These are phyloP conservation scores for Alternaria incomplexa DNA, from an alignment of 2,329 filamentous ascomycete genomes.

Conservation along the genomic window DNA sequence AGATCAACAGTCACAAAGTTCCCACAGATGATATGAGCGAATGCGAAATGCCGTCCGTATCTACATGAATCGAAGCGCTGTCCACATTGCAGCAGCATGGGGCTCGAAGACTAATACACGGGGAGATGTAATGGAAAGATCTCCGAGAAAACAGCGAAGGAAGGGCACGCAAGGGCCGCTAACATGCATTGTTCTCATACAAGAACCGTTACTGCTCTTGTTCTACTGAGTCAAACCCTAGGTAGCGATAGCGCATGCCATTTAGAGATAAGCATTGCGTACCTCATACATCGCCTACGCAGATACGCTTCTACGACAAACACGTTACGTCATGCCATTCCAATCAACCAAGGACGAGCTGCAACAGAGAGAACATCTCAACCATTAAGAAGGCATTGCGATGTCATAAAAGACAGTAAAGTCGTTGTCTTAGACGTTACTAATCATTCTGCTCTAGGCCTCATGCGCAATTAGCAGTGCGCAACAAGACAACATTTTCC, in stretches of 20 bases:
- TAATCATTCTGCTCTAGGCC: background rate
- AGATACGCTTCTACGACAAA: background rate
- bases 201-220: background rate
- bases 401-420: background rate
- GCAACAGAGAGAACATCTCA: background rate
- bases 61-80: background rate
- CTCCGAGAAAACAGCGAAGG: background rate
- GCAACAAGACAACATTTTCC: background rate
- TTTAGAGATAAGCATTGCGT: rapidly evolving
- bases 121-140: background rate
- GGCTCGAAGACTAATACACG: background rate
- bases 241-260: background rate
- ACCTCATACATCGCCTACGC: background rate
- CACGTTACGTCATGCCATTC: background rate
- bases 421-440: rapidly evolving
- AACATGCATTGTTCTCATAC: background rate
- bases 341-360: background rate
- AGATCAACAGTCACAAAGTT: background rate
- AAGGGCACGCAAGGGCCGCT: background rate
- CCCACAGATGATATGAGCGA: background rate
- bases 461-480: background rate
- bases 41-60: rapidly evolving
- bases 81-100: background rate
- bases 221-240: background rate
- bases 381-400: background rate